These are phyloP conservation scores for Chenopodium suecicum DNA, from an alignment of 148 eudicot species.

Conservation along the genomic window DNA sequence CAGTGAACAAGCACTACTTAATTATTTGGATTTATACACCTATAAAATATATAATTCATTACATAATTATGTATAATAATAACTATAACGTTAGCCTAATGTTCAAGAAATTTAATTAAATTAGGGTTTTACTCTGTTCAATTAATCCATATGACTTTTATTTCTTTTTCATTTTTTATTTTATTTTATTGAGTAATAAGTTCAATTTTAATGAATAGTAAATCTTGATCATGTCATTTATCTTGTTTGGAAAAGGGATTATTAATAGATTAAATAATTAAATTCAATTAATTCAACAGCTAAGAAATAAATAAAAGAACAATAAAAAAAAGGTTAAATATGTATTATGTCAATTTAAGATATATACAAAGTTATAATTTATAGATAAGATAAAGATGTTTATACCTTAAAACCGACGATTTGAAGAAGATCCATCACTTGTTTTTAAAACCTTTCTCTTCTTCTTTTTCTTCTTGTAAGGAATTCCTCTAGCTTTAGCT, in stretches of 20 bases:
- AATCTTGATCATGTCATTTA: too few relatives aligned
- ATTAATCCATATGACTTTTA: neutral
- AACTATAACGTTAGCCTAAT: neutral
- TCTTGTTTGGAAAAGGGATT: too few relatives aligned
- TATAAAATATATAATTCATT: too few relatives aligned
- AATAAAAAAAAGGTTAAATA: too few relatives aligned
- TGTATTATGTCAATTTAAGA: too few relatives aligned
- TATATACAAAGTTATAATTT: too few relatives aligned
- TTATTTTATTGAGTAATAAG: too few relatives aligned
- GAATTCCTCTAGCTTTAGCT: slow-evolving; percentile 78
- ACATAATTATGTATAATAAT: too few relatives aligned
- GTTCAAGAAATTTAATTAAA: neutral
- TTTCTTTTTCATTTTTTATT: too few relatives aligned
- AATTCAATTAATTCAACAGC: neutral
- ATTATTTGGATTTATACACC: too few relatives aligned
- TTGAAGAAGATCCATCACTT: slow-evolving; percentile 19
- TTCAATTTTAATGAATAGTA: neutral
- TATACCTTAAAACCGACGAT: slow-evolving; percentile 1
- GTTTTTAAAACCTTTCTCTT: slow-evolving; percentile 30
- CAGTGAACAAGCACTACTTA: neutral
- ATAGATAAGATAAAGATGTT: neutral
- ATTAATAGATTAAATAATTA: too few relatives aligned
- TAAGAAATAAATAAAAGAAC: too few relatives aligned
- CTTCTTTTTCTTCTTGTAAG: slow-evolving; percentile 81
- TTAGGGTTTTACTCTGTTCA: slow-evolving; percentile 14